Percentiles rank a stretch among this genome's conserved stretches.
These are phyloP conservation scores for Seiridium cupressi DNA, from an alignment of 2,329 filamentous ascomycete genomes.

Conservation along the genomic window DNA sequence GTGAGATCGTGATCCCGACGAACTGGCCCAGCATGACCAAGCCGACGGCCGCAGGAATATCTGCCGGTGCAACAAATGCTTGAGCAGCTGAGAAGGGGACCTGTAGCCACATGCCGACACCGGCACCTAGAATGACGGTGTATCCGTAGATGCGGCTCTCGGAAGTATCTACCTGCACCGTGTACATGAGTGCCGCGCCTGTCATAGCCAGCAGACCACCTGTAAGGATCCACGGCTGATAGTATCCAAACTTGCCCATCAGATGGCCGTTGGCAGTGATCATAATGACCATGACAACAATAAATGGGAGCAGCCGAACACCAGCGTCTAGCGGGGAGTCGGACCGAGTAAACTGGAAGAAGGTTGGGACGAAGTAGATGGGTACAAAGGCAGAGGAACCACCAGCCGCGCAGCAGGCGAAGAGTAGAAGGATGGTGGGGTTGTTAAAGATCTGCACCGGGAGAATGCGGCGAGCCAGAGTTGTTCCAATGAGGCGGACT, in stretches of 20 bases:
- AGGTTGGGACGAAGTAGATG: constrained; percentile 51
- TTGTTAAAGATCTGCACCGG: constrained; percentile 33
- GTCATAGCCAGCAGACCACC: constrained; percentile 29
- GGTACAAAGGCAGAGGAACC: constrained; percentile 23
- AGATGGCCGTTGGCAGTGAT: constrained; percentile 31
- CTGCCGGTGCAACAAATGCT: constrained; percentile 24
- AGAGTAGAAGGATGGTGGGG: constrained; percentile 30
- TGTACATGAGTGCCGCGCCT: constrained; percentile 28
- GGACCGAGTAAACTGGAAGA: constrained; percentile 44
- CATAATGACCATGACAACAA: constrained; percentile 31
- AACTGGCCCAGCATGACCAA: constrained; percentile 27
- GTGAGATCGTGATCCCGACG: neutral
- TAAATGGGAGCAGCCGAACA: constrained; percentile 39
- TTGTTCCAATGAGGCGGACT: constrained; percentile 36
- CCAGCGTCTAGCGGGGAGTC: constrained; percentile 38
- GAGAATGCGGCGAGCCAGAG: constrained; percentile 36
- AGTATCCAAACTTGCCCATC: constrained; percentile 27
- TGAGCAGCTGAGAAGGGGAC: constrained; percentile 32
- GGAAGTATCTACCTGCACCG: constrained; percentile 12
- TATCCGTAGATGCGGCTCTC: constrained; percentile 30
- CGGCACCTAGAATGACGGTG: constrained; percentile 36
- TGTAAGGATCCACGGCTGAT: constrained; percentile 34
- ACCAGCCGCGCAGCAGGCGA: constrained; percentile 28
- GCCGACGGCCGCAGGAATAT: constrained; percentile 30
- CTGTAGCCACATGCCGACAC: constrained; percentile 32